Conservation (phyloP, 2,329 filamentous ascomycete genomes). For the Phyllosticta citrichinensis region DNA sequence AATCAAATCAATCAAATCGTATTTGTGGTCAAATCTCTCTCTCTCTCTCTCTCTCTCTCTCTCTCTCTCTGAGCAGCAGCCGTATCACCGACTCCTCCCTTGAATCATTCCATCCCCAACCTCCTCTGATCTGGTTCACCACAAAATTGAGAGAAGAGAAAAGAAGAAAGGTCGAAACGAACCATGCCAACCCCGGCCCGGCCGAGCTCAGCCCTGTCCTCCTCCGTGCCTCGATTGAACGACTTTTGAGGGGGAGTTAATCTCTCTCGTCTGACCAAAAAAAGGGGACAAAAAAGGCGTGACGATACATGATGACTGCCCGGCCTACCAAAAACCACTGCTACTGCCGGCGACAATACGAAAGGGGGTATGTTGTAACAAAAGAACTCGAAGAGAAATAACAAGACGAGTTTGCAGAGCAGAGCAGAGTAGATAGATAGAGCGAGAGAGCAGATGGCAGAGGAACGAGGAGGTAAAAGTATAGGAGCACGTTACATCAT, state of each 20-base stretch:
- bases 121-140: too few relatives aligned
- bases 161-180: not conserved
- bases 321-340: not conserved
- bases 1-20: too few relatives aligned
- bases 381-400: not conserved
- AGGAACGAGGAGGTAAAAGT: not conserved
- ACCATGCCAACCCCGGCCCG: not conserved
- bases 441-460: too few relatives aligned
- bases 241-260: not conserved
- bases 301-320: not conserved
- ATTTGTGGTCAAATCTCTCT: too few relatives aligned
- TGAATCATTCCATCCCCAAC: too few relatives aligned
- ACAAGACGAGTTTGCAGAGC: not conserved
- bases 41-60: too few relatives aligned
- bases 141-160: not conserved
- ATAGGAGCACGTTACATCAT: constrained; percentile 11
- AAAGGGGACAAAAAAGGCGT: not conserved
- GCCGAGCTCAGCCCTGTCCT: not conserved
- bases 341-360: not conserved
- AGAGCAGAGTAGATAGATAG: too few relatives aligned
- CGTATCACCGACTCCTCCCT: too few relatives aligned
- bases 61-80: too few relatives aligned
- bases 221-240: not conserved
- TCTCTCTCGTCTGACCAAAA: not conserved
- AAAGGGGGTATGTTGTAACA: not conserved